phyloP scores from a whole-genome alignment of 805 yeast genomes.

The Yamadazyma olivae region DNA sequence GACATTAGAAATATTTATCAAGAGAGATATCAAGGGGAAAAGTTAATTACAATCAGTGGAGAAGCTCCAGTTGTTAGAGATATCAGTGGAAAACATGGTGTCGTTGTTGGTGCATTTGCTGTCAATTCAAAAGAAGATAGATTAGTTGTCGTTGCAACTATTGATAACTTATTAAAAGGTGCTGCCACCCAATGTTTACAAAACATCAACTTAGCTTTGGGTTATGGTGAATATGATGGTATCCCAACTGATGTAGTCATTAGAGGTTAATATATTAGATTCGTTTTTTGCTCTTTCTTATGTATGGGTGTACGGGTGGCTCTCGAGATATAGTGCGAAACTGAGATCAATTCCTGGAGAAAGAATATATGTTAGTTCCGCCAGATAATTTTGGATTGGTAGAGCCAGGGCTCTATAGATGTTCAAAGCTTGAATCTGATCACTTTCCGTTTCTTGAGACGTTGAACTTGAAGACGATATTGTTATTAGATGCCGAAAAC shows the following conservation, averaged over 20 bases:
- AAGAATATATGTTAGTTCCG: constrained; percentile 67
- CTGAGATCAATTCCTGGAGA: not conserved
- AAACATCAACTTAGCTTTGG: constrained; percentile 86
- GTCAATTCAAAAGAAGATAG: constrained; percentile 86
- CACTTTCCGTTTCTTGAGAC: constrained; percentile 78
- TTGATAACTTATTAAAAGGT: constrained; percentile 94
- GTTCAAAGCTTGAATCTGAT: constrained; percentile 73
- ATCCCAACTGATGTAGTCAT: constrained; percentile 71
- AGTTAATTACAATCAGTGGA: constrained; percentile 78
- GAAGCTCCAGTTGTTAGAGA: constrained; percentile 93
- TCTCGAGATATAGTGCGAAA: not conserved
- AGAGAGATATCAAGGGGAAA: constrained; percentile 84
- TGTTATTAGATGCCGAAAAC: constrained; percentile 80
- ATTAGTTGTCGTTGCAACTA: constrained; percentile 91
- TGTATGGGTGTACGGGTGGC: not conserved
- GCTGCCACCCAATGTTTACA: constrained; percentile 99
- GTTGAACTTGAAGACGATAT: constrained; percentile 60
- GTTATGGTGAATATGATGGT: constrained; percentile 92
- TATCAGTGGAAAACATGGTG: constrained; percentile 91
- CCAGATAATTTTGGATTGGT: constrained; percentile 92
- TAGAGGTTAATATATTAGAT: constrained; percentile 36
- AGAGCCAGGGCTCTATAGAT: constrained; percentile 79
- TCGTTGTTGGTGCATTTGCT: constrained; percentile 92
- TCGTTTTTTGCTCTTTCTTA: not conserved
- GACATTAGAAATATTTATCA: constrained; percentile 83